These are phyloP conservation scores for Agastache rugosa DNA, from an alignment of 257 asterid species.

Conservation along the genomic window DNA sequence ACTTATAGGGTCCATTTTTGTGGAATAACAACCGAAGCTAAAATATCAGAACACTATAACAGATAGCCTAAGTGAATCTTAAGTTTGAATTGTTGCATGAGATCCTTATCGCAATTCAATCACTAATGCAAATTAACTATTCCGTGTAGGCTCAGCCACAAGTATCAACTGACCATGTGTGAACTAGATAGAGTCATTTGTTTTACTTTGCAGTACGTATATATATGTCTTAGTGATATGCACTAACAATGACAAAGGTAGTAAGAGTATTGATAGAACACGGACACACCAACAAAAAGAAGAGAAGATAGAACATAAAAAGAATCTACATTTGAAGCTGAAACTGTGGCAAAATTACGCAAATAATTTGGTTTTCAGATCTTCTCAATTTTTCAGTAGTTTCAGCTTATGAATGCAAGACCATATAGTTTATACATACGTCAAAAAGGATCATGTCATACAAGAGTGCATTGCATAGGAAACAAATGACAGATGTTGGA, in stretches of 20 bases:
- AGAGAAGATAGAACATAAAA: not conserved
- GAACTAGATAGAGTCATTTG: not conserved
- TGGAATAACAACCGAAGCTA: not conserved
- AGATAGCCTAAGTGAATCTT: not conserved
- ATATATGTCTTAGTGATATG: not conserved
- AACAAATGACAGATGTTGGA: constrained; percentile 26
- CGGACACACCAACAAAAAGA: too few species aligned
- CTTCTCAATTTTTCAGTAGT: constrained; percentile 10
- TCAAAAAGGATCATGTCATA: not conserved
- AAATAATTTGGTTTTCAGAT: constrained; percentile 1
- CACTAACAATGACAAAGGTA: not conserved
- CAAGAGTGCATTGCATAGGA: constrained; percentile 16
- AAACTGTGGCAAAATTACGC: constrained; percentile 14
- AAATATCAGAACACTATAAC: not conserved
- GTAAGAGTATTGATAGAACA: too few species aligned
- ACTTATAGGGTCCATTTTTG: constrained; percentile 13
- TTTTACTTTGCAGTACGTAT: too few species aligned
- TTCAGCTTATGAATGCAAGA: constrained; percentile 3
- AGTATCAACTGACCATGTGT: not conserved
- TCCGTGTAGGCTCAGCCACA: not conserved
- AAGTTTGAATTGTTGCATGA: not conserved
- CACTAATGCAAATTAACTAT: not conserved
- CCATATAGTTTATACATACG: not conserved
- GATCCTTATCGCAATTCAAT: constrained; percentile 1
- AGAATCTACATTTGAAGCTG: constrained; percentile 5